These are phyloP conservation scores for Colletotrichum sp. DNA, from an alignment of 2,329 filamentous ascomycete species.

Conservation along the genomic window DNA sequence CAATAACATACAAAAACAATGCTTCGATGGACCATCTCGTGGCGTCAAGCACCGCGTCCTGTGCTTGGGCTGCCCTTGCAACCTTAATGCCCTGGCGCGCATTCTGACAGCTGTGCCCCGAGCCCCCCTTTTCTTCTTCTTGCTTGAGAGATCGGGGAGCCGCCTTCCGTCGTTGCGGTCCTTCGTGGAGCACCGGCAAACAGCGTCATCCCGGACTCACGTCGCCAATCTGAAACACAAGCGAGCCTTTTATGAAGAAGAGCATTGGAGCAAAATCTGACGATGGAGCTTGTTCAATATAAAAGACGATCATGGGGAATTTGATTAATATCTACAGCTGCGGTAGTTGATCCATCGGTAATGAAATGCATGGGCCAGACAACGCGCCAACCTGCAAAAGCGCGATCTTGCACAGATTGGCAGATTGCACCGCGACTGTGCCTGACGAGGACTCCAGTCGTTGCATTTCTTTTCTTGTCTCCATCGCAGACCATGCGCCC, in stretches of 20 bases:
- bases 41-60: neutral
- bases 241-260: constrained; percentile 5
- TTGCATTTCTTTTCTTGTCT: neutral
- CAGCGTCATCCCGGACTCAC: constrained; percentile 11
- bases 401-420: neutral
- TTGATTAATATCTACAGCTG: constrained; percentile 14
- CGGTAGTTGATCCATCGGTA: neutral
- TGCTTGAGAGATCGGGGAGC: constrained; percentile 1
- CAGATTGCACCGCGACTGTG: constrained; percentile 2
- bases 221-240: constrained; percentile 18
- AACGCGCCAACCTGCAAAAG: neutral
- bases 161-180: neutral
- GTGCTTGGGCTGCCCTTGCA: neutral
- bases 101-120: neutral
- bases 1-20: neutral
- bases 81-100: neutral
- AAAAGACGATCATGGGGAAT: constrained; percentile 4
- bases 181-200: neutral
- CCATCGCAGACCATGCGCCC: neutral
- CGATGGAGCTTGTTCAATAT: constrained; percentile 11
- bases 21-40: neutral
- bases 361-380: neutral
- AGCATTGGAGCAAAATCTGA: constrained; percentile 11
- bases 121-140: neutral
- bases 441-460: neutral